phyloP scores from a whole-genome alignment of 768 basidiomycete genomes.

The Collybia sp. region DNA sequence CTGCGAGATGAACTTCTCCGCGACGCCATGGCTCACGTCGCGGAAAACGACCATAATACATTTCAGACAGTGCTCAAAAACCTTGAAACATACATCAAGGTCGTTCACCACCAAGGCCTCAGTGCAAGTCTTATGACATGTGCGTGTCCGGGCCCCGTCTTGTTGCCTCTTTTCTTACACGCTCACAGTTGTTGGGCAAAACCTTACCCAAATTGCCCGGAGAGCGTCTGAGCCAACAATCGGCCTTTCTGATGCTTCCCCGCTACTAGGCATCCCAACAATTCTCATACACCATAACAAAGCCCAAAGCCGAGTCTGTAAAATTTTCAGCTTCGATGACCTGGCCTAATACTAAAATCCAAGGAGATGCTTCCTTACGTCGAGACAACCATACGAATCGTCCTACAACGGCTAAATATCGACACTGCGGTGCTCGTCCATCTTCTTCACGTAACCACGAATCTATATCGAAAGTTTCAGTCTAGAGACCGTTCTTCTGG shows the following conservation, averaged over 20 bases:
- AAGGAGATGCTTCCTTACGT: conserved; percentile 56
- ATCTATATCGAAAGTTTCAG: conserved; percentile 33
- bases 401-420: conserved; percentile 47
- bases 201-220: conserved; percentile 48
- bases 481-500: conserved; percentile 16
- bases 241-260: conserved; percentile 47
- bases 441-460: conserved; percentile 43
- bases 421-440: conserved; percentile 34
- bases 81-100: conserved; percentile 50
- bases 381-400: conserved; percentile 57
- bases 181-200: conserved; percentile 48
- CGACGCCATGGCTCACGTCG: conserved; percentile 43
- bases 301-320: conserved; percentile 45
- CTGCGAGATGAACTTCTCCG: conserved; percentile 51
- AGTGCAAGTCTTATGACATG: conserved; percentile 51
- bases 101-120: conserved; percentile 51
- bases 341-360: conserved; percentile 1
- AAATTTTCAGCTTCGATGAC: background rate
- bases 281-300: conserved; percentile 59
- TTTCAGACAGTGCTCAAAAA: conserved; percentile 57
- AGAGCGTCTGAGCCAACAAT: conserved; percentile 52
- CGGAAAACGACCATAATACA: conserved; percentile 44
- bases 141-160: conserved; percentile 22
- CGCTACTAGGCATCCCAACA: conserved; percentile 47
- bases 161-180: conserved; percentile 4